Evolutionary conservation across 1,139 yeast species (phyloP).

Genomic region (Candida labiduridarum): DNA sequence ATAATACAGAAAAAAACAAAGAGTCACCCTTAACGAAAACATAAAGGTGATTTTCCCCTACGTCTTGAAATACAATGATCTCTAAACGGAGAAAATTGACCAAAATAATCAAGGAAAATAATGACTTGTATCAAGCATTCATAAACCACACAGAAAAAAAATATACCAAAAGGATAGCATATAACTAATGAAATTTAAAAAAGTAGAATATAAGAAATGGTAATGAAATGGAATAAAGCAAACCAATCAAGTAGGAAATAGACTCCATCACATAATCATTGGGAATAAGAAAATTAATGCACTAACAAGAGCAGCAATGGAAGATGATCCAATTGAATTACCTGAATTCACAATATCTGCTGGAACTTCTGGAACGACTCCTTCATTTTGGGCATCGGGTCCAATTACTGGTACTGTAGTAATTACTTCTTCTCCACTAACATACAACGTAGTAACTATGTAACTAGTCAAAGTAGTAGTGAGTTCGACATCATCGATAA

Average conservation of each 20-base stretch:
- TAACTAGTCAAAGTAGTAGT: constrained; percentile 15
- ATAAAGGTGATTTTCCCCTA: too few relatives aligned
- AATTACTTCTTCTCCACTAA: background rate
- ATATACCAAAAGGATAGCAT: background rate
- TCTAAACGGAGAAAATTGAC: too few relatives aligned
- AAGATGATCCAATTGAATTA: background rate
- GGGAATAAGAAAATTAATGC: background rate
- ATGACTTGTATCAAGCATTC: too few relatives aligned
- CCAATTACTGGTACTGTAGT: background rate
- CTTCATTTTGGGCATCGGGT: constrained; percentile 5
- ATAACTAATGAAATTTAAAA: background rate
- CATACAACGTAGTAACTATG: constrained; percentile 7
- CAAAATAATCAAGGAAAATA: too few relatives aligned
- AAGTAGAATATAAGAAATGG: background rate
- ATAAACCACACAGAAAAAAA: background rate
- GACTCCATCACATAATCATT: background rate
- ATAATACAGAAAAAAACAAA: too few relatives aligned
- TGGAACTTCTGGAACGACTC: constrained; percentile 1
- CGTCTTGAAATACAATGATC: too few relatives aligned
- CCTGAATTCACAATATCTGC: background rate
- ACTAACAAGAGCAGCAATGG: background rate
- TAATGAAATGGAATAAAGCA: background rate
- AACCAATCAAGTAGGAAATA: background rate
- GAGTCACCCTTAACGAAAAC: too few relatives aligned
- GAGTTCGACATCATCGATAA: constrained; percentile 9